These are phyloP conservation scores for Ophiostoma sp. DNA, from an alignment of 2,329 filamentous ascomycete genomes.

Conservation along the genomic window DNA sequence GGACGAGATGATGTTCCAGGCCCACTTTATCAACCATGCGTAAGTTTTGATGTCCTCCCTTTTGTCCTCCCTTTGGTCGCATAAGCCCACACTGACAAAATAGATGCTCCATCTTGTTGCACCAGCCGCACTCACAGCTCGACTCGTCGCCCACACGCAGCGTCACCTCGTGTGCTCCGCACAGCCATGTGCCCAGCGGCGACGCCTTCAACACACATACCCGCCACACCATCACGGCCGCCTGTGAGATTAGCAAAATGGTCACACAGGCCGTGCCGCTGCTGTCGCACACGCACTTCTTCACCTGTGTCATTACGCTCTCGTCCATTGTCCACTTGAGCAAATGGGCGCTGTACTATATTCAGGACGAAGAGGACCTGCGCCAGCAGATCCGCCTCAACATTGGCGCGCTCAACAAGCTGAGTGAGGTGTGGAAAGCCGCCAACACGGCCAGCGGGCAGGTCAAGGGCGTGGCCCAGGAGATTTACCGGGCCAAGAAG, in stretches of 20 bases:
- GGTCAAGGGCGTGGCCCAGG: conserved; percentile 75
- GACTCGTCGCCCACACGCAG: conserved; percentile 59
- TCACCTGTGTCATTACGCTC: conserved; percentile 76
- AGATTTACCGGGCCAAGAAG: conserved; percentile 65
- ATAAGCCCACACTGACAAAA: not conserved
- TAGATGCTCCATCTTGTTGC: conserved; percentile 69
- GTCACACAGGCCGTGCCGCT: conserved; percentile 72
- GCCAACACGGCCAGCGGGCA: conserved; percentile 69
- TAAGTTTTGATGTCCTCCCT: conserved; percentile 32
- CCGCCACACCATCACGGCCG: conserved; percentile 75
- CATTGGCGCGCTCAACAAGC: conserved; percentile 69
- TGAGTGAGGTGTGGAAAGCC: conserved; percentile 71
- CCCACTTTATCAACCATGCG: conserved; percentile 73
- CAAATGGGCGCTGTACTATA: conserved; percentile 68
- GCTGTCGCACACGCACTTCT: conserved; percentile 76
- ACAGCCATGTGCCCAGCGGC: conserved; percentile 51
- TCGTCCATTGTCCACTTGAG: conserved; percentile 80
- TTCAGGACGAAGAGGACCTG: conserved; percentile 64
- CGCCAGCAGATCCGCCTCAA: conserved; percentile 77
- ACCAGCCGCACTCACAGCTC: conserved; percentile 76
- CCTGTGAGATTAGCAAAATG: conserved; percentile 73
- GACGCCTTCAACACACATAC: conserved; percentile 67
- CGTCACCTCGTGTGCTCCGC: conserved; percentile 67
- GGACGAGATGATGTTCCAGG: conserved; percentile 91
- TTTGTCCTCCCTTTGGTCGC: not conserved